Percentiles rank a stretch among this genome's conserved stretches.
Evolutionary conservation across 2,329 filamentous ascomycete genomes (phyloP).

Genomic region (Diplodia mutila): DNA sequence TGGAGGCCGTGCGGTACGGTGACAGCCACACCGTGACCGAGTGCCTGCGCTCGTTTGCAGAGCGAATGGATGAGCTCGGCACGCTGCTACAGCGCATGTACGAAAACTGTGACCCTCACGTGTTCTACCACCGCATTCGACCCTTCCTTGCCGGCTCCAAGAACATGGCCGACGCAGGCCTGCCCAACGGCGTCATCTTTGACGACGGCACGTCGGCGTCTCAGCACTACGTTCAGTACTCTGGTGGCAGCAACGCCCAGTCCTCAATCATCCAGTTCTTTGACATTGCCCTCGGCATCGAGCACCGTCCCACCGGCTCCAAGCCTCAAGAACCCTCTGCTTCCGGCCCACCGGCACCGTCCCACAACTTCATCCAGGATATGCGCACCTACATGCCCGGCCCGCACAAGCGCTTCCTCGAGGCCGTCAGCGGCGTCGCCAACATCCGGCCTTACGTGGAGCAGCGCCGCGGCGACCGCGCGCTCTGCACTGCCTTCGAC

Average conservation of each 20-base stretch:
- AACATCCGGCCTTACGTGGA: constrained; percentile 88
- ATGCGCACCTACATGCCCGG: constrained; percentile 99
- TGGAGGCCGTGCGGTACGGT: constrained; percentile 73
- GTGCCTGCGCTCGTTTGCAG: constrained; percentile 80
- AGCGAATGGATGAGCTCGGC: constrained; percentile 83
- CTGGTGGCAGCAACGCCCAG: constrained; percentile 94
- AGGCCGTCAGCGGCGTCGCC: constrained; percentile 75
- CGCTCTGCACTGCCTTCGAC: constrained; percentile 81
- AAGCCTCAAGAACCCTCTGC: constrained; percentile 45
- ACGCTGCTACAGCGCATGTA: constrained; percentile 84
- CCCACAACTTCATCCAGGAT: constrained; percentile 91
- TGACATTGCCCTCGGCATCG: constrained; percentile 85
- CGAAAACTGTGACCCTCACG: constrained; percentile 88
- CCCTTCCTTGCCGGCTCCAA: constrained; percentile 95
- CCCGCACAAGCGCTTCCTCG: constrained; percentile 84
- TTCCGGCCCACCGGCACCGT: constrained; percentile 49
- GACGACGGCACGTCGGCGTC: constrained; percentile 72
- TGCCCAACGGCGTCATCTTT: constrained; percentile 86
- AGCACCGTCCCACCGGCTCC: constrained; percentile 87
- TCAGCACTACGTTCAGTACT: constrained; percentile 76
- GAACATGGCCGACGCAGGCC: constrained; percentile 93
- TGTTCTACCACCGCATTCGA: constrained; percentile 96
- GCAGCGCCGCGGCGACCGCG: constrained; percentile 60
- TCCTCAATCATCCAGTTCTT: constrained; percentile 98
- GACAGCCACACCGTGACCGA: constrained; percentile 73